phyloP scores from a whole-genome alignment of 768 basidiomycete species.

The Favolaschia claudopus region DNA sequence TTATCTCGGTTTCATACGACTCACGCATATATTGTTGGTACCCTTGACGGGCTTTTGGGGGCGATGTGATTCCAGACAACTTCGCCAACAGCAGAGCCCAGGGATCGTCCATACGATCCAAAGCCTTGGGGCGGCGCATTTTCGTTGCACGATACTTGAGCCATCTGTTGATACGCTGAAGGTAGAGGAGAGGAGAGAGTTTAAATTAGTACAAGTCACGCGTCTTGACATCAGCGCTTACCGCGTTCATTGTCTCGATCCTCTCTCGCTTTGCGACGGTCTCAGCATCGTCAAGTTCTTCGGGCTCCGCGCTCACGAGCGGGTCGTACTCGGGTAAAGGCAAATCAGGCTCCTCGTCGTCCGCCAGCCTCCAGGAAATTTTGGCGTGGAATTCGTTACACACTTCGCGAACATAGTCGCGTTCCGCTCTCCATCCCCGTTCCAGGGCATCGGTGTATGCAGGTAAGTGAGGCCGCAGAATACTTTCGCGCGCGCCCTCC shows the following conservation, averaged over 20 bases:
- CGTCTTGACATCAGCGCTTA: no score
- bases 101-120: neutral
- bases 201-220: no score
- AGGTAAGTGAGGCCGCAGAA: neutral
- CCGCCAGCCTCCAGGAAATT: neutral
- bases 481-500: neutral
- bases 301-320: neutral
- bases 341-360: neutral
- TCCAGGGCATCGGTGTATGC: neutral
- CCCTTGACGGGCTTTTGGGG: neutral
- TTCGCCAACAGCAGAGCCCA: neutral
- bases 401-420: neutral
- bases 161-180: slow-evolving; percentile 14
- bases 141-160: neutral
- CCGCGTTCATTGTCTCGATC: neutral
- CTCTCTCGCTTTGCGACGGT: neutral
- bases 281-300: neutral
- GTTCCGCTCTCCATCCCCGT: neutral
- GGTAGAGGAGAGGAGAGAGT: neutral
- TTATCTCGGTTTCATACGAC: neutral
- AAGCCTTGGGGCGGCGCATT: neutral
- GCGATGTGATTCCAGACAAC: neutral
- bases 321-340: neutral
- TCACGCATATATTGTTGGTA: slow-evolving; percentile 15
- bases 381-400: neutral